Evolutionary conservation across 495 filamentous ascomycete species (phyloP), one percentile per base, ranked within the genome.

Genomic region (Xylaria palmicola): DNA sequence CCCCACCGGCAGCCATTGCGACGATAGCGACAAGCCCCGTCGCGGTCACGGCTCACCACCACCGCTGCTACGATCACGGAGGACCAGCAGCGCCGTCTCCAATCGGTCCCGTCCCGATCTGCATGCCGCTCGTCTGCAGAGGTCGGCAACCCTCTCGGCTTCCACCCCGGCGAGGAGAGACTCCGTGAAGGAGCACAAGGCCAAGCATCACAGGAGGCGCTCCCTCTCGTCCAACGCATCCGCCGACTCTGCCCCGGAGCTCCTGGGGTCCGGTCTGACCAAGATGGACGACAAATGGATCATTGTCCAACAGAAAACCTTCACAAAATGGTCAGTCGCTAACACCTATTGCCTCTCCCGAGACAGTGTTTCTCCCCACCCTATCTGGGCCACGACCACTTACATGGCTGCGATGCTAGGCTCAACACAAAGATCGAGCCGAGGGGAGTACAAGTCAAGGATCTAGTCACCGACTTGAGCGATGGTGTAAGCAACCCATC

Each of bases 241-340:
- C 60, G 52, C 56, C 55, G 36, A 60, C 50, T 58, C 62, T 63
- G 37, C 62, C 69, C 64, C 64, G 59, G 69, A 75, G 60, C 73
- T 68, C 66, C 74, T 69, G 69, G 72, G 73, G 64, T 72, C 71
- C 63, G 69, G 67, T 55, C 62, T 73, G 47, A 71, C 60, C 67
- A 83, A 74, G 70, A 85, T 85, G 82, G 81, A 96, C 80, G 90
- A 93, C 81, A 88, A 88, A 77, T 98, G 93, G 93, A 87, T 98
- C 69, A 91, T 87, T 68, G 93, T 96, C 69, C 93, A 98, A 79
- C 89, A 97, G 74, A 98, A 98, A 84, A 98, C 94, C n/a, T 98
- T 98, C 74, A 96, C 92, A 19, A 98, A 98, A 87, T 98, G 94
- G 91, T 92, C 69, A 54, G 82, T 71, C 44, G 48, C 61, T 59